phyloP scores from a whole-genome alignment of 116 monocot species.

The Cymodocea nodosa region DNA sequence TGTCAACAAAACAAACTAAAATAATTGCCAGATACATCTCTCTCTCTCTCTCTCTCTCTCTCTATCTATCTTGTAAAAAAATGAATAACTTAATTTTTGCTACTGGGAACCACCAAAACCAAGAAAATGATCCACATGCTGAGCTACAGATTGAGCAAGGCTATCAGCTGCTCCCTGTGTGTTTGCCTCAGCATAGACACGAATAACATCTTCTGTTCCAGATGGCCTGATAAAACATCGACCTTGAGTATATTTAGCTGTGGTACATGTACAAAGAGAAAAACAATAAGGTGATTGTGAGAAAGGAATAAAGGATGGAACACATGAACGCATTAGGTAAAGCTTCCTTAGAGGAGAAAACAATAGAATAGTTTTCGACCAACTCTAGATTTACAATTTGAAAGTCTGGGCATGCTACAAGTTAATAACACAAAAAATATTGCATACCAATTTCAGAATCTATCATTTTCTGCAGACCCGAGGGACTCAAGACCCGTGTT shows the following conservation, averaged over 20 bases:
- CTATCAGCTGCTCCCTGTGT: conserved; percentile 64
- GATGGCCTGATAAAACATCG: conserved; percentile 84
- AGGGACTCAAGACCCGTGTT: conserved; percentile 52
- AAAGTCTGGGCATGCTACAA: no score
- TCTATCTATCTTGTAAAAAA: neutral
- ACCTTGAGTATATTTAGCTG: conserved; percentile 51
- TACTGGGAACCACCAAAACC: conserved; percentile 14
- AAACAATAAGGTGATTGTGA: neutral
- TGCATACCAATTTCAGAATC: conserved; percentile 47
- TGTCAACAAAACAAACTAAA: no score
- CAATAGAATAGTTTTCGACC: no score
- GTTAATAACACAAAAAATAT: neutral
- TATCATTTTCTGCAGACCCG: conserved; percentile 56
- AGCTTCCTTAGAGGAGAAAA: neutral
- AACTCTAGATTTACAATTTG: no score
- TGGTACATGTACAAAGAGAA: neutral
- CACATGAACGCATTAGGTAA: neutral
- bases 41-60: neutral
- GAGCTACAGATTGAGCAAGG: conserved; percentile 50
- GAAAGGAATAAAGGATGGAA: neutral
- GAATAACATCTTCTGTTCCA: conserved; percentile 83
- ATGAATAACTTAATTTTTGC: neutral
- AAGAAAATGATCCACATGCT: conserved; percentile 43
- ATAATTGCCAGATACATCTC: no score
- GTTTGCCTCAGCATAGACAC: conserved; percentile 81